A percentile compares a stretch with the other conserved stretches of the same genome.
Evolutionary conservation across 2,329 filamentous ascomycete genomes (phyloP).

Genomic region (Aspergillus unguis): DNA sequence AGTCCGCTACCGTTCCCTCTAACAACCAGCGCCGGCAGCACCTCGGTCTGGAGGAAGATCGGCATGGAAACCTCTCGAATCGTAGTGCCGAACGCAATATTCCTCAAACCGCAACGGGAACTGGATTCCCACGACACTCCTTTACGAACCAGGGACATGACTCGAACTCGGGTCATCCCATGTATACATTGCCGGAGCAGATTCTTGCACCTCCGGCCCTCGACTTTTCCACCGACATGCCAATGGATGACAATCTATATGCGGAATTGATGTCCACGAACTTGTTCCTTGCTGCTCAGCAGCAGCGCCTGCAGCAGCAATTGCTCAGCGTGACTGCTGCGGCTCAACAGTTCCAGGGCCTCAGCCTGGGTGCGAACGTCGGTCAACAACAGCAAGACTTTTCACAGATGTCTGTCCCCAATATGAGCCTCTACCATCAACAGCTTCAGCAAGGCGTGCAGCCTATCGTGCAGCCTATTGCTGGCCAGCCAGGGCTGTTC

Average conservation of each 20-base stretch:
- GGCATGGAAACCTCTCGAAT: conserved; percentile 45
- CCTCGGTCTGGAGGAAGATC: conserved; percentile 46
- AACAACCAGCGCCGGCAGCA: conserved; percentile 60
- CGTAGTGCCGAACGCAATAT: conserved; percentile 44
- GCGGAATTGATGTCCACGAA: conserved; percentile 89
- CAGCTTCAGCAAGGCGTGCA: conserved; percentile 66
- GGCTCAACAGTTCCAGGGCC: conserved; percentile 75
- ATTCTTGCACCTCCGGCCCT: conserved; percentile 68
- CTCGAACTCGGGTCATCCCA: conserved; percentile 51
- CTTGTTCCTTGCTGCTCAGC: conserved; percentile 86
- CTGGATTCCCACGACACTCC: conserved; percentile 50
- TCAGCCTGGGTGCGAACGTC: conserved; percentile 60
- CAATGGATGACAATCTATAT: conserved; percentile 81
- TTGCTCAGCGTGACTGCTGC: conserved; percentile 78
- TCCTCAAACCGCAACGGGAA: conserved; percentile 59
- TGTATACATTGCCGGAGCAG: conserved; percentile 76
- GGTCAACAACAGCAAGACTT: conserved; percentile 50
- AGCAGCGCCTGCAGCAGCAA: conserved; percentile 92
- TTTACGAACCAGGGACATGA: conserved; percentile 32
- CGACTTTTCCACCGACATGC: conserved; percentile 64
- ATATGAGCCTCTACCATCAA: conserved; percentile 60
- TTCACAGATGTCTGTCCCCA: conserved; percentile 50
- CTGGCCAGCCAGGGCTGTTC: conserved; percentile 71
- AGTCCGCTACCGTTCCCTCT: conserved; percentile 71
- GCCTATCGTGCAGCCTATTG: conserved; percentile 60